A percentile compares a stretch with the other conserved stretches of the same genome.
Evolutionary conservation across 805 yeast species (phyloP).

Genomic region (Isabelozyma gotoi): DNA sequence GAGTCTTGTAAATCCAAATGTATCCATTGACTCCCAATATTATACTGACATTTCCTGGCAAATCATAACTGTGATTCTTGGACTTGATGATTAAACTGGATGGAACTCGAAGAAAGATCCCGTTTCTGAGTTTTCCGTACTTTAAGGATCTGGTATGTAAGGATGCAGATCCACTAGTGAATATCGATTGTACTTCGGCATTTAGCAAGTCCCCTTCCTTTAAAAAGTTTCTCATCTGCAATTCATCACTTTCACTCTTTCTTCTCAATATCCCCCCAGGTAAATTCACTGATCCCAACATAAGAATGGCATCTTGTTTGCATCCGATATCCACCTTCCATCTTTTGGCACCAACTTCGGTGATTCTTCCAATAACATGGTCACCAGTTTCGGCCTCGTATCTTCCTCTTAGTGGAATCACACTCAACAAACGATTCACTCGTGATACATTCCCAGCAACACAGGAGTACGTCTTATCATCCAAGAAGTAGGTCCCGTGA

Average conservation of each 20-base stretch:
- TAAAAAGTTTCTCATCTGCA: conserved; percentile 90
- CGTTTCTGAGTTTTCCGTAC: conserved; percentile 93
- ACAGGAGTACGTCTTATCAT: conserved; percentile 77
- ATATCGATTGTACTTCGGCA: conserved; percentile 92
- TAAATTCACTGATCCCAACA: conserved; percentile 92
- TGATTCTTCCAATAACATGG: conserved; percentile 89
- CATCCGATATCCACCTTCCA: conserved; percentile 98
- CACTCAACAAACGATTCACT: conserved; percentile 84
- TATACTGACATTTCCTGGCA: conserved; percentile 93
- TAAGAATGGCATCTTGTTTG: conserved; percentile 86
- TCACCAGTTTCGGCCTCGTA: conserved; percentile 96
- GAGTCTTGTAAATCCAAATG: conserved; percentile 83
- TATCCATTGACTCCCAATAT: conserved; percentile 94
- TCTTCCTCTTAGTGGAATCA: conserved; percentile 80
- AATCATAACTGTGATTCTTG: conserved; percentile 79
- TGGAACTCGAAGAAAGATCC: conserved; percentile 79
- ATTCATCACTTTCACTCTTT: conserved; percentile 91
- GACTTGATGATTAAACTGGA: conserved; percentile 79
- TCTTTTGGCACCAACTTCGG: conserved; percentile 89
- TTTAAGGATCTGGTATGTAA: conserved; percentile 93
- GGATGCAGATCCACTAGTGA: conserved; percentile 88
- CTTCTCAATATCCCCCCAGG: conserved; percentile 97
- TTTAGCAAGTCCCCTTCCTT: conserved; percentile 95
- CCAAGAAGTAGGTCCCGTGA: conserved; percentile 87
- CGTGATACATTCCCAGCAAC: conserved; percentile 89